Base-by-base conservation (phyloP, 352 stramenopile species). In the Globisporangium nodosum region DNA sequence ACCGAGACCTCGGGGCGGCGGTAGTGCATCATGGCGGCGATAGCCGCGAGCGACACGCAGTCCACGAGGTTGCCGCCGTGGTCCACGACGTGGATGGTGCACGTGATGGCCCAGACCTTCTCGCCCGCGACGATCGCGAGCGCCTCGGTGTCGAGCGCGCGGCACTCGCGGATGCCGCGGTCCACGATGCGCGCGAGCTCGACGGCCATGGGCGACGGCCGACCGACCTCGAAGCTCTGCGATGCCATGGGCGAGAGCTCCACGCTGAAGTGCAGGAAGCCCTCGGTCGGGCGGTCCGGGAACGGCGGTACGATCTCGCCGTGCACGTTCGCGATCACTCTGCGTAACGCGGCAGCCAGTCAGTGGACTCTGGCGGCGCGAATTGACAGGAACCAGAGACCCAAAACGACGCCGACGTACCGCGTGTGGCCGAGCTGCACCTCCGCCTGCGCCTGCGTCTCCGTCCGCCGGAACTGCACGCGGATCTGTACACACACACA, bases 11-110 rank as follows among this genome's bases (percentile, higher is more conserved):
- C 87, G 5, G 90, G 88, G 33, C 94, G 85, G 31, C 94, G 87
- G 71, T 94, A 98, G 75, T 98, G 92, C 75, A 96, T 81, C 49
- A 99, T 76, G 18, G 90, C 89, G 21, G 94, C 96, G 63, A 98
- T 90, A 20, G 92, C 87, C n/a, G 92, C 93, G 33, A 98, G 76
- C 47, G 92, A 89, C 40, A 88, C 86, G 33, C 87, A 90, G 74
- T 98, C 94, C 18, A 97, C 64, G 20, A 97, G 71, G 68, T 98
- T 98, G 37, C 94, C 93, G 42, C 84, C 91, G 65, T 97, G 79
- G 69, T 98, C 94, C 45, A 98, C 69, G 27, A 98, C 76, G 59
- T 92, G 87, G 27, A 99, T 74, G 56, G 92, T 76, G 61, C 96
- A 91, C 40, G 82, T 89, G 51, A 99, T 88, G 42, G 88, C 76